phyloP scores from a whole-genome alignment of 352 stramenopile species.

The Elongisporangium undulatum region DNA sequence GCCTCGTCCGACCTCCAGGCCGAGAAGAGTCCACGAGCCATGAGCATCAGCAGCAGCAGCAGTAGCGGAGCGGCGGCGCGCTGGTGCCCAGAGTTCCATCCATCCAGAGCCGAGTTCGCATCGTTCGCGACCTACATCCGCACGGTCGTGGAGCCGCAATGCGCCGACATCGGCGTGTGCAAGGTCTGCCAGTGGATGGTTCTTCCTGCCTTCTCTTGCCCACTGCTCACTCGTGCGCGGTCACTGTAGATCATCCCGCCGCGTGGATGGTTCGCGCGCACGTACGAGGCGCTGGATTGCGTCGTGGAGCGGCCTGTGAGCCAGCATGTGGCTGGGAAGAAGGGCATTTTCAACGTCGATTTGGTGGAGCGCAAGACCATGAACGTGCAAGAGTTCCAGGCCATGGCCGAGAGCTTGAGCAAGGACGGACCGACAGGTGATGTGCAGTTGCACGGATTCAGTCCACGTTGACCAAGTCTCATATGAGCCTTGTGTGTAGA shows the following conservation, averaged over 20 bases:
- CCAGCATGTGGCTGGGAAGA: conserved; percentile 87
- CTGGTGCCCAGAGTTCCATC: conserved; percentile 85
- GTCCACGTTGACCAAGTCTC: not conserved
- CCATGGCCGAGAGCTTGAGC: conserved; percentile 27
- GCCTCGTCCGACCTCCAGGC: not conserved
- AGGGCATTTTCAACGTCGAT: conserved; percentile 89
- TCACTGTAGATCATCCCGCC: conserved; percentile 57
- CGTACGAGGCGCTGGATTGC: conserved; percentile 46
- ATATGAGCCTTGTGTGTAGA: conserved; percentile 12
- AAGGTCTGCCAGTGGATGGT: conserved; percentile 51
- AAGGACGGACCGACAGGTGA: conserved; percentile 27
- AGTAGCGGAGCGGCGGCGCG: too few relatives aligned
- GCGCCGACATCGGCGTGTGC: conserved; percentile 78
- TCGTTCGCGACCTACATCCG: conserved; percentile 84
- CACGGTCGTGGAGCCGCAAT: conserved; percentile 77
- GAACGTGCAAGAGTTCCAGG: conserved; percentile 54
- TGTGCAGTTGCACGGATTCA: not conserved
- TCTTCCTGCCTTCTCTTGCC: not conserved
- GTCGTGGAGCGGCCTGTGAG: conserved; percentile 62
- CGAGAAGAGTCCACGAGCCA: not conserved
- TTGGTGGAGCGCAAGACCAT: conserved; percentile 84
- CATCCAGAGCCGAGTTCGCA: conserved; percentile 80
- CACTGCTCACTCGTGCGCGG: not conserved
- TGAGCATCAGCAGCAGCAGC: not conserved
- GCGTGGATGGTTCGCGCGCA: conserved; percentile 67